Percentiles rank a stretch among this genome's conserved stretches.
Conservation (phyloP, 2,329 filamentous ascomycete species). For the Talaromyces sp. region DNA sequence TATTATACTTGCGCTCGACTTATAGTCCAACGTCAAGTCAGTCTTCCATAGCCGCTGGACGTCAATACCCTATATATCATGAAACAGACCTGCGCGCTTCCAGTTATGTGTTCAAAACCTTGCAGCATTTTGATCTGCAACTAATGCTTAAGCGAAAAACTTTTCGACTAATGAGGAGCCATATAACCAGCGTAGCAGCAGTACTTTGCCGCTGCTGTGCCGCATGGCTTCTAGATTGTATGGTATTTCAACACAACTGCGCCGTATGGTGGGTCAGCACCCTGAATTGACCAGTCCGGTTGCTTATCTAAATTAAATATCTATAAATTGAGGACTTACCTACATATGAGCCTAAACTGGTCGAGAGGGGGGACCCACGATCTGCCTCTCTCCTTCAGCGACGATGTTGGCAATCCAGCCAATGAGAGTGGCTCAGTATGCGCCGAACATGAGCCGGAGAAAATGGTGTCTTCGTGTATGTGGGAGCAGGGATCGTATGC, state of each 20-base stretch:
- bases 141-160: neutral
- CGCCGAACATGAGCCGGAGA: neutral
- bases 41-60: neutral
- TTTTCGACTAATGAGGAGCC: neutral
- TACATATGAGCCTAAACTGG: neutral
- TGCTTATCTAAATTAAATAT: neutral
- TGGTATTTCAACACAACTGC: neutral
- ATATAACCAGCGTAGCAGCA: neutral
- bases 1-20: neutral
- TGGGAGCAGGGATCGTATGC: neutral
- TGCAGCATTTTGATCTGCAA: neutral
- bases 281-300: neutral
- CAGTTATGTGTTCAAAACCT: neutral
- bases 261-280: neutral
- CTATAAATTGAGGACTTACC: neutral
- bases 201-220: neutral
- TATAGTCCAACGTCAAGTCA: neutral
- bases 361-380: neutral
- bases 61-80: neutral
- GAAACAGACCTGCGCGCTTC: conserved; percentile 11
- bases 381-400: neutral
- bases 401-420: neutral
- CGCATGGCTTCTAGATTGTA: neutral
- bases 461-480: neutral
- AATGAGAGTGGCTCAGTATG: neutral